These are phyloP conservation scores for Debaryomyces hansenii DNA, from an alignment of 805 yeast species.

Conservation along the genomic window DNA sequence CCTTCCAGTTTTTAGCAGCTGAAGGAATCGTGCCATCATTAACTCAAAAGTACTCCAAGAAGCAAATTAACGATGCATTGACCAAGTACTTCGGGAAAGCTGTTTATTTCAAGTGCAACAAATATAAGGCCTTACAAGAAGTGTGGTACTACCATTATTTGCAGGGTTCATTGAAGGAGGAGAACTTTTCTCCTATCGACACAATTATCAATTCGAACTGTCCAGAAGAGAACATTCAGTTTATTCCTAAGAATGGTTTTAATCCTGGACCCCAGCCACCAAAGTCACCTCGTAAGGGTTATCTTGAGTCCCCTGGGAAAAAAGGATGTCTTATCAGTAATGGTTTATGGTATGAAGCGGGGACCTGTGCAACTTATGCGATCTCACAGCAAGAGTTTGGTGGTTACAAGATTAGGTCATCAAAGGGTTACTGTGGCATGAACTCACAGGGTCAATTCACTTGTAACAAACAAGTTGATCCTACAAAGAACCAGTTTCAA, in stretches of 20 bases:
- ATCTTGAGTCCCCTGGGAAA: slow-evolving; percentile 49
- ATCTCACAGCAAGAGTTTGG: slow-evolving; percentile 61
- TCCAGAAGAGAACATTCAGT: slow-evolving; percentile 66
- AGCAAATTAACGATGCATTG: slow-evolving; percentile 33
- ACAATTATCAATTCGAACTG: slow-evolving; percentile 59
- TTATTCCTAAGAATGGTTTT: slow-evolving; percentile 59
- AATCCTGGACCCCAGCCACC: slow-evolving; percentile 22
- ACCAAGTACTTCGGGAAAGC: slow-evolving; percentile 28
- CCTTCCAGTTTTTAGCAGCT: slow-evolving; percentile 32
- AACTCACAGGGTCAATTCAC: slow-evolving; percentile 16
- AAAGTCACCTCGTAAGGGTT: slow-evolving; percentile 23
- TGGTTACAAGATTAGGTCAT: slow-evolving; percentile 67
- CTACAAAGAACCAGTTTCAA: slow-evolving; percentile 50
- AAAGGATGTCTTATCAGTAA: slow-evolving; percentile 79
- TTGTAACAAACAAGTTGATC: slow-evolving; percentile 17
- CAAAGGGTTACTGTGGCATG: slow-evolving; percentile 73
- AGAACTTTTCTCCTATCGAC: slow-evolving; percentile 62
- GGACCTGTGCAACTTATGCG: slow-evolving; percentile 81
- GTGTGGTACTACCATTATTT: slow-evolving; percentile 84
- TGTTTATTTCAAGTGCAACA: slow-evolving; percentile 38
- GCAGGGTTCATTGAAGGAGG: slow-evolving; percentile 69
- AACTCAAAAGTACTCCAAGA: slow-evolving; percentile 30
- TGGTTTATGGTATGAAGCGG: slow-evolving; percentile 81
- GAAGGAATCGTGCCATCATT: slow-evolving; percentile 39
- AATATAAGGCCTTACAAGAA: slow-evolving; percentile 49